These are phyloP conservation scores for Hanseniaspora mollemarum DNA, from an alignment of 805 yeast genomes.

Conservation along the genomic window DNA sequence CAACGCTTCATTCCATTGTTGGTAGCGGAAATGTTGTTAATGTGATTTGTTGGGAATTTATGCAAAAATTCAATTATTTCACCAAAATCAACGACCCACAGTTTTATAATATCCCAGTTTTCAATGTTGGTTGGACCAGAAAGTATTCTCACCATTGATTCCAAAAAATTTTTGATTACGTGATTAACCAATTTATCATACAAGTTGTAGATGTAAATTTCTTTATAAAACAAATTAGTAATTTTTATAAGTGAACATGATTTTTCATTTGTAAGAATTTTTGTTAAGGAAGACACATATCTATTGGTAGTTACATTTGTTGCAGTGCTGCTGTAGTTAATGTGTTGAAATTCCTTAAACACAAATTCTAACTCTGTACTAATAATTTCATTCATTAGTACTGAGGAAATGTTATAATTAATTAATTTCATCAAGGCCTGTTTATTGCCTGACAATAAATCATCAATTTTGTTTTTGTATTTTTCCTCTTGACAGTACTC, in stretches of 20 bases:
- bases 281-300: constrained; percentile 50
- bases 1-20: constrained; percentile 13
- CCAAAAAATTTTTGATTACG: constrained; percentile 43
- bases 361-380: constrained; percentile 50
- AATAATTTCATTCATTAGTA: constrained; percentile 44
- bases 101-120: constrained; percentile 9
- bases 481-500: constrained; percentile 32
- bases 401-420: constrained; percentile 22
- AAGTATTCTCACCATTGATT: constrained; percentile 42
- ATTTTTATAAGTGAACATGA: constrained; percentile 37
- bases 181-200: constrained; percentile 67
- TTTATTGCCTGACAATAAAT: constrained; percentile 45
- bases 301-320: constrained; percentile 57
- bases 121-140: constrained; percentile 36
- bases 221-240: constrained; percentile 41
- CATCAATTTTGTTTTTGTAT: constrained; percentile 34
- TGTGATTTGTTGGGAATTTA: not conserved
- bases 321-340: constrained; percentile 60
- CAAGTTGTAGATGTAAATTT: constrained; percentile 57
- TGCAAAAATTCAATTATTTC: constrained; percentile 4
- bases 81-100: constrained; percentile 1
- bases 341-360: constrained; percentile 74
- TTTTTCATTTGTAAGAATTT: constrained; percentile 35
- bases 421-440: constrained; percentile 34
- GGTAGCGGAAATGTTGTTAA: constrained; percentile 8